Percentiles rank a stretch among this genome's conserved stretches.
Evolutionary conservation across 2,329 filamentous ascomycete species (phyloP).

Genomic region (Calonectria leucothoes): DNA sequence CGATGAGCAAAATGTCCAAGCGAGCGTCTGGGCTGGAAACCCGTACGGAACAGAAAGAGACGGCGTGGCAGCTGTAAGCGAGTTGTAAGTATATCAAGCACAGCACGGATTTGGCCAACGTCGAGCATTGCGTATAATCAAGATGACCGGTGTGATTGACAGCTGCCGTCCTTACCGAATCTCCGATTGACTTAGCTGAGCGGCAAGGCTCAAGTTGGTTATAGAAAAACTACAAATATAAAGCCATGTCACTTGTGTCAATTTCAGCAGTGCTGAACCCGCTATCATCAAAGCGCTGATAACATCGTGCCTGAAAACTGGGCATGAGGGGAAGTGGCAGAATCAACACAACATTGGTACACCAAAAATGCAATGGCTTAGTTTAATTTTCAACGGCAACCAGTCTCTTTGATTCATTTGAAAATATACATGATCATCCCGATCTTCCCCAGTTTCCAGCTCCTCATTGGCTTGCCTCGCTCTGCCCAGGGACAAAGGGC

Average conservation of each 20-base stretch:
- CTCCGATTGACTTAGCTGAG: background rate
- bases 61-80: background rate
- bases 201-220: background rate
- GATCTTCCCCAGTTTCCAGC: constrained; percentile 33
- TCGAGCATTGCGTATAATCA: background rate
- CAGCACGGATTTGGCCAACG: background rate
- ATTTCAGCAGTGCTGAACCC: background rate
- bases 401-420: constrained; percentile 44
- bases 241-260: background rate
- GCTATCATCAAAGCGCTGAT: background rate
- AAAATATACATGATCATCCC: constrained; percentile 46
- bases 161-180: background rate
- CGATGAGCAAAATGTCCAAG: background rate
- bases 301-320: background rate
- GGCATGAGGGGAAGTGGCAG: background rate
- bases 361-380: background rate
- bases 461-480: constrained; percentile 50
- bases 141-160: background rate
- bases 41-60: background rate
- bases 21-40: constrained; percentile 4
- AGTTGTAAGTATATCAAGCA: background rate
- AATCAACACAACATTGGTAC: background rate
- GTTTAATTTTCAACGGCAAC: constrained; percentile 29
- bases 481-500: constrained; percentile 53
- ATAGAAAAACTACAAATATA: background rate